Base-by-base conservation (phyloP, 2,329 filamentous ascomycete genomes). In the Herpomyces periplanetae region DNA sequence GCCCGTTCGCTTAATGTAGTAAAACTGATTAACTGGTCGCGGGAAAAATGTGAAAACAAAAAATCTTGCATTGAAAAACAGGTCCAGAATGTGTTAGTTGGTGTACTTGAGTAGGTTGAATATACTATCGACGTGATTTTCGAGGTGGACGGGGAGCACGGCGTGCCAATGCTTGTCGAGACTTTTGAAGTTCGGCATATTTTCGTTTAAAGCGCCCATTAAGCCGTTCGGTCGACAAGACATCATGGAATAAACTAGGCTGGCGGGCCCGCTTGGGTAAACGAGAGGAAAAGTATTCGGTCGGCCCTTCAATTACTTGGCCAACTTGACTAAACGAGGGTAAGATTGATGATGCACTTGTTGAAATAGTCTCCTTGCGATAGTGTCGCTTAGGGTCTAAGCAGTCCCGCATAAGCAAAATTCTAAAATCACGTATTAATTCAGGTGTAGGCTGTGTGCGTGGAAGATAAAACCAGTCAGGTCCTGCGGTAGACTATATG, bases 291-390 rank as follows among this genome's bases (percentile, higher is more conserved):
- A 60, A 69, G 40, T 61, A 87, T 32, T 91, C 75, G 1, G 69
- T 73, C 2, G 71, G 60, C 1, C 73, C 73, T 31, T 84, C 62
- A 21, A 88, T 51, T 23, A 96, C 55, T 4, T 66, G 75, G 22
- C 75, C 80, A 11, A 87, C 55, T 30, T 85, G 68, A 9, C 65
- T 84, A 34, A 64, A 91, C 24, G 69, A 57, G 1, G 80, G 80
- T n/a, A n/a, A n/a, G n/a, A n/a, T n/a, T n/a, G n/a, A n/a, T n/a
- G n/a, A n/a, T 1, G 62, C 41, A 24, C 54, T 45, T 23, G 51
- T 47, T 33, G 63, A 71, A 21, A 55, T 49, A 19, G 43, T 51
- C 19, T 75, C 60, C 38, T 88, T 91, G 36, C 75, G 84, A 46
- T 85, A 85, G 31, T 75, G 64, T 19, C 64, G 50, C 35, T 91